Conservation (phyloP, 805 yeast genomes). For the Pichia californica region DNA sequence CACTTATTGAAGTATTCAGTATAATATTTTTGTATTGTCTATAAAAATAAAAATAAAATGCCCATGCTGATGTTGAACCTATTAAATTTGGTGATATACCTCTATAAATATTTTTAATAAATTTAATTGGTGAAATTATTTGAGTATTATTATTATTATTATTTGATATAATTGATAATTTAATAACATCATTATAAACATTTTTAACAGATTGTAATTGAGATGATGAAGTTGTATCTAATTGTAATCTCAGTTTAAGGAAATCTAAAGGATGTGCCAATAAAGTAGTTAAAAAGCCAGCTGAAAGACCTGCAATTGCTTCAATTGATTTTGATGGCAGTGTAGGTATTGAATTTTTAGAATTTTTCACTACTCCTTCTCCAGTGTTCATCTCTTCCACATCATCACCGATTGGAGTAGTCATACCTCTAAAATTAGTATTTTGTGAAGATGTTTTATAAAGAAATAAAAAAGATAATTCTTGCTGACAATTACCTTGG, state of each 20-base stretch:
- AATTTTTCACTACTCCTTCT: background rate
- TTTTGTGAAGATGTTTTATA: too few relatives aligned
- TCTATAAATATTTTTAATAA: conserved; percentile 44
- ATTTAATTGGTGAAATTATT: conserved; percentile 8
- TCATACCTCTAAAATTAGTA: too few relatives aligned
- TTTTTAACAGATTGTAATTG: conserved; percentile 26
- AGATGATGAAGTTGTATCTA: conserved; percentile 34
- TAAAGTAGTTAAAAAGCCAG: conserved; percentile 76
- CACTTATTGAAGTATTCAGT: conserved; percentile 3
- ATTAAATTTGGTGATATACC: conserved; percentile 75
- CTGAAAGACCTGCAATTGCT: conserved; percentile 50
- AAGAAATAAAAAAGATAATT: too few relatives aligned
- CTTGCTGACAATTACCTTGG: too few relatives aligned
- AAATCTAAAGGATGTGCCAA: conserved; percentile 88
- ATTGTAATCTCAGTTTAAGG: conserved; percentile 75
- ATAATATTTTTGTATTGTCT: conserved; percentile 44
- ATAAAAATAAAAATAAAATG: conserved; percentile 75
- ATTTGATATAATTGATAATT: conserved; percentile 8
- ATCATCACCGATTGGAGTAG: background rate
- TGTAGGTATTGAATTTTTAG: background rate
- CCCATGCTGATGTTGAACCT: conserved; percentile 89
- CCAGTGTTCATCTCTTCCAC: background rate
- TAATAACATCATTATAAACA: conserved; percentile 17
- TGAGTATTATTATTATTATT: background rate
- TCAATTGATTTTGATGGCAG: conserved; percentile 32